Base-by-base conservation (phyloP, 2,329 filamentous ascomycete species). In the Emmonsiellopsis sp. region DNA sequence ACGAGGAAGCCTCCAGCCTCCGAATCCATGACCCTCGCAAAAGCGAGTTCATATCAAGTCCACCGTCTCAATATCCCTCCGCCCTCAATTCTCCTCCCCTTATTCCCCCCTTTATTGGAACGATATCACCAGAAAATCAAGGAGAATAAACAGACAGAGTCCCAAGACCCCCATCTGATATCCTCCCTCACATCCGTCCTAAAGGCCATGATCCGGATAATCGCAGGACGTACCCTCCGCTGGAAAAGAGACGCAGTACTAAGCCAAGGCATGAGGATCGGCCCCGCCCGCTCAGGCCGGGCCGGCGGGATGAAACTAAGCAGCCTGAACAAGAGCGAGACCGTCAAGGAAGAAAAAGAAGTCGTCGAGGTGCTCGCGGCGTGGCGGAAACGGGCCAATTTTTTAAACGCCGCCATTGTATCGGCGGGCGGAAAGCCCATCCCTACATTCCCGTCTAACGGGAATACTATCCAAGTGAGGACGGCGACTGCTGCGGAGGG, bases 191-290 rank as follows among this genome's bases (percentile, higher is more conserved):
- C 61, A 43, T 63, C 53, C 47, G 66, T 61, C 11, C 60, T 72
- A 47, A 66, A 64, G 2, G 87, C 89, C 9, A 84, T 86, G 26
- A 87, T 83, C n/a, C 86, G 85, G 44, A 80, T 96, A 49, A 84
- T 96, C 54, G 87, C 88, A 1, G 92, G 91, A 9, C 84, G 92
- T 54, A 90, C 88, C 63, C 75, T 87, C 50, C 85, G 92, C 54
- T 97, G 92, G 92, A 92, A 95, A 67, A 82, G 92, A 52, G 92
- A 97, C 70, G 85, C 82, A 57, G 83, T 89, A 57, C 76, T 97
- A 10, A 82, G 87, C 1, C 89, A 95, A 68, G 85, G 85, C 64
- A 95, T 95, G 87, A 84, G 86, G 54, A 95, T 97, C 57, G 82
- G 83, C 0, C 81, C 81, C 16, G 88, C 89, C 1, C 82, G 83